Conservation (phyloP, 257 asterid genomes). For the Capsicum rhomboideum region DNA sequence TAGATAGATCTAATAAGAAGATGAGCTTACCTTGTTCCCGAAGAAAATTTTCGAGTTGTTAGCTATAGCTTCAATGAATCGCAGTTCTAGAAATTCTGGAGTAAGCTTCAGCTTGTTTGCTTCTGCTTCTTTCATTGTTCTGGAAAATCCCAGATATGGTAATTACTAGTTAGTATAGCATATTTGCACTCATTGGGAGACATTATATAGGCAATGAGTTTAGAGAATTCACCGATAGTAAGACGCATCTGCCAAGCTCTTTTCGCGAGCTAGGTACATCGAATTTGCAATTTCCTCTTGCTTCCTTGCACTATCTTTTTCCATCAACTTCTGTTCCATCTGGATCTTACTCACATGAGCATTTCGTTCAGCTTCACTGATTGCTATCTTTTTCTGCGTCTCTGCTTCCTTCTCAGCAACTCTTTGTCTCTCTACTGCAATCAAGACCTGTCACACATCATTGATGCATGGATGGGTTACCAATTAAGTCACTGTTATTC, state of each 20-base stretch:
- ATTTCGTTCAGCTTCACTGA: constrained; percentile 88
- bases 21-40: constrained; percentile 66
- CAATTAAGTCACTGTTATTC: not conserved
- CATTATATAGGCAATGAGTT: not conserved
- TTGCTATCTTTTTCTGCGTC: constrained; percentile 82
- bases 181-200: not conserved
- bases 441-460: constrained; percentile 51
- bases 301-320: constrained; percentile 83
- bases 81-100: constrained; percentile 74
- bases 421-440: constrained; percentile 84
- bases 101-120: constrained; percentile 90
- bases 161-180: not conserved
- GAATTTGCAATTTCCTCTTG: constrained; percentile 88
- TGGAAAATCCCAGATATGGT: constrained; percentile 13
- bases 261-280: constrained; percentile 88
- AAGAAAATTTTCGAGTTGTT: constrained; percentile 87
- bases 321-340: constrained; percentile 92
- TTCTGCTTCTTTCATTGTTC: constrained; percentile 84
- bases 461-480: not conserved
- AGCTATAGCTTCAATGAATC: constrained; percentile 81
- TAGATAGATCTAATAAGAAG: not conserved
- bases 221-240: constrained; percentile 54
- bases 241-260: constrained; percentile 92
- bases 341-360: constrained; percentile 92
- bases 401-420: constrained; percentile 99